Evolutionary conservation across 2,329 filamentous ascomycete genomes (phyloP), one percentile per base, ranked within the genome.

Genomic region (Sphaerulina vaccinii): DNA sequence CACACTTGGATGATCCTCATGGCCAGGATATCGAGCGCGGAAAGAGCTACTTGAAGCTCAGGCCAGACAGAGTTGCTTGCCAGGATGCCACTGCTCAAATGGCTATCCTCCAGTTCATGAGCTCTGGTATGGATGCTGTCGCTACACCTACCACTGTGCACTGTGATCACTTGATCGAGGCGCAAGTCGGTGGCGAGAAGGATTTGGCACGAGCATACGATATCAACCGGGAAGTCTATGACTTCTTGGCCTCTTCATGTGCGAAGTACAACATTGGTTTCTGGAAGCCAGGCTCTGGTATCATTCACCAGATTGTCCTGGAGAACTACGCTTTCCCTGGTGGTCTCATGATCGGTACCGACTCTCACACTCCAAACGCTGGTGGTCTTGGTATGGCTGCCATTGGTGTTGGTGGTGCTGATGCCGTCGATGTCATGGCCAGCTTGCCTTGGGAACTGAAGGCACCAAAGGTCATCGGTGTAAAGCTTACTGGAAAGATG

Each of bases 191-290:
- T 71, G 91, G 91, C 66, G 84, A 80, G 60, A 93, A 96, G 84
- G 93, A 99, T 87, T 79, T 97, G 73, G 87, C 83, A 57, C 85
- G 92, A 68, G 93, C 93, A 66, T 80, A 92, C 69, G 82, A 85
- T 65, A 96, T 96, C 79, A 97, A 97, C 86, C 95, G 95, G 82
- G 55, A 56, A 29, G 93, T 99, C 65, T 99, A 97, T 78, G 88
- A 97, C 77, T 99, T 99, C 82, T 79, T 99, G 70, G 83, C 90
- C 57, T 85, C 86, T 59, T 88, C 92, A 62, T 97, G 92, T 73
- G 91, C 91, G 70, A 99, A 97, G 81, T 99, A 97, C 82, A 92
- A 97, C 82, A 97, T 97, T 73, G 93, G 93, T 80, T 97, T 97
- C 86, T 99, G 93, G 93, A 90, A 84, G 75, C 93, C 93, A 61